Evolutionary conservation across 495 filamentous ascomycete species (phyloP).

Genomic region (Penicillium maclennaniae): DNA sequence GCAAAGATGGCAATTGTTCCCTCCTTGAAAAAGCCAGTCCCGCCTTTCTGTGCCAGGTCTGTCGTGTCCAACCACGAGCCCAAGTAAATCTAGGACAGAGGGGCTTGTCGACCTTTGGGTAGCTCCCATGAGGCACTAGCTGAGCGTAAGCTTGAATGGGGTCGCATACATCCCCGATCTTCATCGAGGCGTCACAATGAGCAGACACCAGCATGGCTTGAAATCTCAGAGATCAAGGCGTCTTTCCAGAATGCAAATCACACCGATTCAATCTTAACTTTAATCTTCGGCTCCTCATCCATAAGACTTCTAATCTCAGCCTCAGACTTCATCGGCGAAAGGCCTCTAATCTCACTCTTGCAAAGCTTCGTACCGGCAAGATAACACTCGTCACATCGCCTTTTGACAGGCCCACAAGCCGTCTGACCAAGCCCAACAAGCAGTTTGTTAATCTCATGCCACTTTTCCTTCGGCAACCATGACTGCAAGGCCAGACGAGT

Average conservation of each 20-base stretch:
- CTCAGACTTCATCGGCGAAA: conserved; percentile 43
- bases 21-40: no score
- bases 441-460: conserved; percentile 93
- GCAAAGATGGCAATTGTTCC: no score
- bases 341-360: conserved; percentile 54
- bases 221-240: no score
- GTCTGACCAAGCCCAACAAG: conserved; percentile 90
- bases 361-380: conserved; percentile 72
- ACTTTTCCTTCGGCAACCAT: conserved; percentile 82
- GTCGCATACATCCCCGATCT: no score
- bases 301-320: conserved; percentile 44
- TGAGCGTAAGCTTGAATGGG: no score
- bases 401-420: conserved; percentile 75
- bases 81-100: no score
- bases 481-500: conserved; percentile 72
- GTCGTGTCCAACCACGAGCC: no score
- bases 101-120: no score
- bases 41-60: no score
- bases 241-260: not conserved
- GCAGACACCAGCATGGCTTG: no score
- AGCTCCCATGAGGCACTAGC: no score
- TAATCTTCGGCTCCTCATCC: conserved; percentile 33
- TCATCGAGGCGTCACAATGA: no score
- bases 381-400: conserved; percentile 78
- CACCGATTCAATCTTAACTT: conserved; percentile 31